These are phyloP conservation scores for Trichoderma simmonsii DNA, from an alignment of 2,329 filamentous ascomycete species.

Conservation along the genomic window DNA sequence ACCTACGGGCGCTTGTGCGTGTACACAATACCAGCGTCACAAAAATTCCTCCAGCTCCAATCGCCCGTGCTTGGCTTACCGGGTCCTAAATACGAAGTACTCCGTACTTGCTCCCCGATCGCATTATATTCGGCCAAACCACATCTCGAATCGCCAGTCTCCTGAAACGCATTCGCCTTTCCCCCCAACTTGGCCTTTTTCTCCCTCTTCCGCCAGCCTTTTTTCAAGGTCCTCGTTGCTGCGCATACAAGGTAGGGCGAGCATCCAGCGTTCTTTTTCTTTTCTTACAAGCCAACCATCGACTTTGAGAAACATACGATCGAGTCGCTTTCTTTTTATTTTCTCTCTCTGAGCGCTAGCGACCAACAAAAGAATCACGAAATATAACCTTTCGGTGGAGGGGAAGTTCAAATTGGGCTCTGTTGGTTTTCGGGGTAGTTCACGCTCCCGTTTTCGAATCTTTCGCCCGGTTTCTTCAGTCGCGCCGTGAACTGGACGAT, in stretches of 20 bases:
- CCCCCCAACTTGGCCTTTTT: not conserved
- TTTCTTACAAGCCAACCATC: not conserved
- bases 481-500: not conserved
- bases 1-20: conserved; percentile 19
- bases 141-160: conserved; percentile 21
- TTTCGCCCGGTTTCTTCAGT: not conserved
- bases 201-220: not conserved
- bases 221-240: conserved; percentile 7
- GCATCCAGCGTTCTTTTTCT: not conserved
- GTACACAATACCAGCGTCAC: conserved; percentile 14
- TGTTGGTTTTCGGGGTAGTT: not conserved
- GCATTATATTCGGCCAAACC: conserved; percentile 19
- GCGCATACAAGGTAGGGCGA: not conserved
- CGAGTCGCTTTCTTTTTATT: conserved; percentile 8
- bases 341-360: not conserved
- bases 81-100: conserved; percentile 16
- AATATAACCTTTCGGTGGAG: not conserved
- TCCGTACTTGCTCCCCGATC: conserved; percentile 18
- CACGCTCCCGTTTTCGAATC: not conserved
- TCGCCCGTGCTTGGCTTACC: not conserved
- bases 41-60: not conserved
- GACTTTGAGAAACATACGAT: not conserved
- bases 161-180: conserved; percentile 17
- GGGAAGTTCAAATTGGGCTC: not conserved
- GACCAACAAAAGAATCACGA: not conserved